Evolutionary conservation across 2,329 filamentous ascomycete genomes (phyloP), one percentile per base, ranked within the genome.

Genomic region (Coniella vitis): DNA sequence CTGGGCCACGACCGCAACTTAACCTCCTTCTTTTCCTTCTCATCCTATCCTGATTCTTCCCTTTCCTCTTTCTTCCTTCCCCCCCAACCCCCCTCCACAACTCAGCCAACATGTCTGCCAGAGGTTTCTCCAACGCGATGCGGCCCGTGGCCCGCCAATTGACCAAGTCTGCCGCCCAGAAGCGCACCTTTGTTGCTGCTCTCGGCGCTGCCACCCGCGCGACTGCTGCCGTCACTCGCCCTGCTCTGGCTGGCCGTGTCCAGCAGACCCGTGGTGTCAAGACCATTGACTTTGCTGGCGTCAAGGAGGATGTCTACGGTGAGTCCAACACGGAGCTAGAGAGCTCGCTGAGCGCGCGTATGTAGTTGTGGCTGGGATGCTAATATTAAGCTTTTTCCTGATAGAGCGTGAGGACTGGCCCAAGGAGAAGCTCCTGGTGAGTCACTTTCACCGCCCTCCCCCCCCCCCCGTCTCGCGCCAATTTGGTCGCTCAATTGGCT

Each of bases 401-500:
- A 54, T 63, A 93, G 93, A 98, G 83, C 90, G 93, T 75, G 87
- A 81, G 68, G 93, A 98, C 78, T 98, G 93, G 93, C 93, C 93
- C 60, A 83, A 86, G 71, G 91, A 96, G 80, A 97, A 95, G 86
- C 89, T 98, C 69, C 78, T 93, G 69, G 88, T 93, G 75, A 76
- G 84, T 81, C 64, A 68, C 52, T 53, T 52, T n/a, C 20, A 13
- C 32, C n/a, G 8, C 45, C 40, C 29, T 31, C 38, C 20, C 22
- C 12, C 16, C 49, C 20, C 20, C 16, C 7, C 40, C 41, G 21
- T 36, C 38, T 17, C 20, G 49, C 35, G 42, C n/a, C 31, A 52
- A 55, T 60, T 45, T 3, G 12, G 3, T 1, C 20, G 60, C 57
- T 47, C 47, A 51, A 34, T 45, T 53, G 35, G 40, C 35, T 39